phyloP scores from a whole-genome alignment of 1,284 basidiomycete genomes.

The Clitocybe nebularis region DNA sequence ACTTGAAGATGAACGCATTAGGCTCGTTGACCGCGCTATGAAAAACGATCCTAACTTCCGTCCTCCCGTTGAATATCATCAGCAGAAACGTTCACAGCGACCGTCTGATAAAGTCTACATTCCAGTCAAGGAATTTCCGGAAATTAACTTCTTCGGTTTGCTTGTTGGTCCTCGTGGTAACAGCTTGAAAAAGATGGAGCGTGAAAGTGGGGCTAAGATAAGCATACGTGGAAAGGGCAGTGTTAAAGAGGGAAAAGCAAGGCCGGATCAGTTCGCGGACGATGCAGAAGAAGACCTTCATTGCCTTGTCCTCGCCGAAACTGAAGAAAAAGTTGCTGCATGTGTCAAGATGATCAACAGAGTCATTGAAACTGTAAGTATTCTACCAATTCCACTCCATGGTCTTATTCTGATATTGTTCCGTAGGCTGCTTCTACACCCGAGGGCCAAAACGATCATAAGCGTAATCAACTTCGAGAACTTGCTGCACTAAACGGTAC shows the following conservation, averaged over 20 bases:
- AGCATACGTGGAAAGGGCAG: constrained; percentile 97
- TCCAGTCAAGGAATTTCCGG: constrained; percentile 98
- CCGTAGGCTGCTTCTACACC: constrained; percentile 93
- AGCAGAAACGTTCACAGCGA: constrained; percentile 86
- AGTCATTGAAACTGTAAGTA: constrained; percentile 94
- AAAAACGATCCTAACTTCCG: constrained; percentile 97
- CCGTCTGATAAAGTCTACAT: constrained; percentile 99
- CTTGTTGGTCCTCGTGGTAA: constrained; percentile 98
- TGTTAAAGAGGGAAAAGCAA: constrained; percentile 97
- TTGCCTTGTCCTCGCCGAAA: constrained; percentile 93
- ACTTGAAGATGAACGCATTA: constrained; percentile 94
- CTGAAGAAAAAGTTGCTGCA: constrained; percentile 84
- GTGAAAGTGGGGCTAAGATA: constrained; percentile 97
- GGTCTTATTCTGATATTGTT: constrained; percentile 13
- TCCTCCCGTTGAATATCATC: constrained; percentile 93
- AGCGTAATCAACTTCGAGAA: constrained; percentile 97
- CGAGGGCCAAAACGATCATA: constrained; percentile 99
- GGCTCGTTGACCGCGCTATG: constrained; percentile 92
- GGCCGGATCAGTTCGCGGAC: constrained; percentile 88
- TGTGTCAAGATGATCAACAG: constrained; percentile 96
- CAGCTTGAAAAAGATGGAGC: constrained; percentile 99
- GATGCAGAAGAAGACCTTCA: constrained; percentile 99
- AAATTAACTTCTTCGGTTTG: constrained; percentile 99
- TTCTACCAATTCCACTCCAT: neutral
- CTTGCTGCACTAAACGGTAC: constrained; percentile 98